Conservation (phyloP, 1,139 yeast species). For the Candida sp. region DNA sequence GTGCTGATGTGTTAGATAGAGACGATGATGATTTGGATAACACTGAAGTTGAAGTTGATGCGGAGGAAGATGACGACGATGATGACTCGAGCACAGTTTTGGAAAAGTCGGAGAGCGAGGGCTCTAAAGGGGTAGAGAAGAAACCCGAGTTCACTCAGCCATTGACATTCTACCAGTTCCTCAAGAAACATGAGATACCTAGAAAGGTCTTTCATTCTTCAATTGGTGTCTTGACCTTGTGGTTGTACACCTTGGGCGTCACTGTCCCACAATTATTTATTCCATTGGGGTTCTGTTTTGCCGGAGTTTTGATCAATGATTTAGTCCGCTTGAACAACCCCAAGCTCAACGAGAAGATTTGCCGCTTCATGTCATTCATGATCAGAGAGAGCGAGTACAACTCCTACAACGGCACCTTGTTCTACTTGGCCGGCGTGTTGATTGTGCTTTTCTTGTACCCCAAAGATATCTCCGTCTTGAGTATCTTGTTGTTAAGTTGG, state of each 20-base stretch:
- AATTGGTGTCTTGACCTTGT: conserved; percentile 81
- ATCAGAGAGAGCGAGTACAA: conserved; percentile 84
- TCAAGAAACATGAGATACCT: conserved; percentile 85
- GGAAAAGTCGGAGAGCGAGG: conserved; percentile 5
- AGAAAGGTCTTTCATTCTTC: conserved; percentile 88
- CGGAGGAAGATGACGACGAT: conserved; percentile 10
- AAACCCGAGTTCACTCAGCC: not conserved
- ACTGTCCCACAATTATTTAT: conserved; percentile 59
- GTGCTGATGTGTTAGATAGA: conserved; percentile 4
- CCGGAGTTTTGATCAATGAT: conserved; percentile 66
- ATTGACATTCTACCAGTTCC: conserved; percentile 47
- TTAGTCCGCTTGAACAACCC: conserved; percentile 65
- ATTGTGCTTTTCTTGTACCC: conserved; percentile 73
- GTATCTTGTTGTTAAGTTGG: conserved; percentile 88
- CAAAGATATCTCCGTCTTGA: conserved; percentile 79
- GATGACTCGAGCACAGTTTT: conserved; percentile 6
- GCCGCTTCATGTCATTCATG: conserved; percentile 71
- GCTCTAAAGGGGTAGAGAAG: conserved; percentile 1
- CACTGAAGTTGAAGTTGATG: conserved; percentile 1
- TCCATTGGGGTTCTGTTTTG: conserved; percentile 59
- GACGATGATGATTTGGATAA: conserved; percentile 5
- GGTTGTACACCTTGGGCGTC: conserved; percentile 68
- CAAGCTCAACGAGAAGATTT: conserved; percentile 64
- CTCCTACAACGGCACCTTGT: conserved; percentile 79
- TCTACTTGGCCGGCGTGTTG: conserved; percentile 80